Percentiles rank a stretch among this genome's conserved stretches.
Evolutionary conservation across 2,329 filamentous ascomycete species (phyloP).

Genomic region (Madurella fahalii): DNA sequence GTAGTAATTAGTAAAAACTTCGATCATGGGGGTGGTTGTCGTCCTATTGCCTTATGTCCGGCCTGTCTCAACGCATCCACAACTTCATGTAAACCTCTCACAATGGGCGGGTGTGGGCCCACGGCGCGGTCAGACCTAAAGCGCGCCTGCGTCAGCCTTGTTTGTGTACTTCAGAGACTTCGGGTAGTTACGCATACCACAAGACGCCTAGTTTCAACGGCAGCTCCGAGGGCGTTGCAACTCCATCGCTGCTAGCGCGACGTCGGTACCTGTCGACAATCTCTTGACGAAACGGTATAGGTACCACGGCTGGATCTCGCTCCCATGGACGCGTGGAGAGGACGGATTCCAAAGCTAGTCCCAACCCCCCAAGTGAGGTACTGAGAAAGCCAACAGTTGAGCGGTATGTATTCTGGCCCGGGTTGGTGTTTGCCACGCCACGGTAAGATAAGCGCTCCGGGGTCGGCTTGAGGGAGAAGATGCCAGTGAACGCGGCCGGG

Average conservation of each 20-base stretch:
- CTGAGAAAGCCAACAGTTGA: constrained; percentile 62
- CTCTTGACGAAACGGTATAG: constrained; percentile 60
- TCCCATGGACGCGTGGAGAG: constrained; percentile 60
- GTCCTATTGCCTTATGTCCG: constrained; percentile 44
- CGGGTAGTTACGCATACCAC: constrained; percentile 19
- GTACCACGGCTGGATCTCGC: constrained; percentile 59
- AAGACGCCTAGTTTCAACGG: constrained; percentile 53
- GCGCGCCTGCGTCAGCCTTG: neutral
- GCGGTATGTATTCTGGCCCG: constrained; percentile 58
- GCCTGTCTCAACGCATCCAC: constrained; percentile 45
- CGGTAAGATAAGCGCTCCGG: constrained; percentile 26
- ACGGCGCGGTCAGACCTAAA: constrained; percentile 46
- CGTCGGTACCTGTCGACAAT: constrained; percentile 37
- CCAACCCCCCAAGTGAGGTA: constrained; percentile 50
- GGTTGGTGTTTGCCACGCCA: constrained; percentile 28
- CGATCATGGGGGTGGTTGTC: neutral
- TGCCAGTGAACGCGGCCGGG: constrained; percentile 31
- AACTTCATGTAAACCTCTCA: constrained; percentile 49
- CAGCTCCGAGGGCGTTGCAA: constrained; percentile 9
- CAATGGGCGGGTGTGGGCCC: constrained; percentile 53
- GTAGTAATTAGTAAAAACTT: neutral
- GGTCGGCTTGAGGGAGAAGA: constrained; percentile 31
- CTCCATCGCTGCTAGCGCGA: constrained; percentile 19
- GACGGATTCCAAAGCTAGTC: constrained; percentile 50
- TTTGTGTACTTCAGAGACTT: neutral